Evolutionary conservation across 306 rosid species (phyloP), one percentile per base, ranked within the genome.

Genomic region (Prunus fruticosa): DNA sequence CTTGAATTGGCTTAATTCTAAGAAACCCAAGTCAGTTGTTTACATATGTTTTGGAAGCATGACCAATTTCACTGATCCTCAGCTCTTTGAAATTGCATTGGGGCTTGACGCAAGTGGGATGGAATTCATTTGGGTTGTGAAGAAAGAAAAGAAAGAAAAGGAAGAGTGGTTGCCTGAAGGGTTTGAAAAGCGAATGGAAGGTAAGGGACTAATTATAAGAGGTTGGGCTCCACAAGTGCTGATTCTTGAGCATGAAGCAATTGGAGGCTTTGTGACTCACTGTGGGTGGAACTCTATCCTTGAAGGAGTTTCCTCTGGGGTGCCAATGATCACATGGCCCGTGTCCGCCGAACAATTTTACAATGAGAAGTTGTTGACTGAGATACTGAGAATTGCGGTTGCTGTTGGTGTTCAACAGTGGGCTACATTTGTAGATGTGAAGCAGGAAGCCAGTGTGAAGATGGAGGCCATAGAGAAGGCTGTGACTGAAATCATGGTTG

Each of bases 281-380:
- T 83, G 87, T 38, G 87, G 89, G 11, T 86, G 89, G 89, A 86
- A 86, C 63, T 86, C 85, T 2, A 71, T 62, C 16, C 49, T 83
- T 63, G 86, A 85, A 79, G 88, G 80, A 7, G 51, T 82, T 5
- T 11, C 78, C 23, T 82, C 84, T 3, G 88, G 86, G 5, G 47
- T 85, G 16, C 82, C 82, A 3, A 79, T 85, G 86, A 73, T 85
- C 50, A 85, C 86, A 19, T 85, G 88, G 88, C 88, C 86, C 3
- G 49, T 76, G 65, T 25, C 81, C 7, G 84, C 84, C 1, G 86
- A 82, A 34, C 88, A 85, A 18, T 82, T 85, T 73, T 76, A 72
- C 78, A 82, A 85, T 53, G 88, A 79, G 86, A 82, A 76, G 65
- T 45, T 85, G 60, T 53, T 85, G 50, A 76, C 80, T 1, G n/a